Evolutionary conservation across 768 basidiomycete species (phyloP).

Genomic region (Termitomyces sp.): DNA sequence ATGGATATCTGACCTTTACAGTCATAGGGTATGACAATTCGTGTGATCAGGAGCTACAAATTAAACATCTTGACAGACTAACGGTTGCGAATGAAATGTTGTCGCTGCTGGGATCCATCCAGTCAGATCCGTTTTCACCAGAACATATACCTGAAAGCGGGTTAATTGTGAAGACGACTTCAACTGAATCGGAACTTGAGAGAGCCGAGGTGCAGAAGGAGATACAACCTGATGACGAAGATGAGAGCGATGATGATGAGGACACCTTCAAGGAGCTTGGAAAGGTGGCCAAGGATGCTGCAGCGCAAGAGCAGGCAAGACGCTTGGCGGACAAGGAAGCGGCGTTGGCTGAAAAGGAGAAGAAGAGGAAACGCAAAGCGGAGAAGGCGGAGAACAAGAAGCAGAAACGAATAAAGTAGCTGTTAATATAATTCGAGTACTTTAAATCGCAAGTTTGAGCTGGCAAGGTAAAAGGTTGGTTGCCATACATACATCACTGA

Average conservation of each 20-base stretch:
- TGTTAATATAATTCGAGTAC: neutral
- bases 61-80: slow-evolving; percentile 39
- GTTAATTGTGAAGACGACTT: slow-evolving; percentile 6
- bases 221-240: slow-evolving; percentile 12
- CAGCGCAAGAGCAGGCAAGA: slow-evolving; percentile 17
- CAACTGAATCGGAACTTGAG: slow-evolving; percentile 15
- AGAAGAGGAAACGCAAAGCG: slow-evolving; percentile 15
- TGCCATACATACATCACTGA: too few species aligned
- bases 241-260: slow-evolving; percentile 17
- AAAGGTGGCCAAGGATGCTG: slow-evolving; percentile 20
- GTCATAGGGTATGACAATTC: slow-evolving; percentile 70
- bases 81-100: slow-evolving; percentile 93
- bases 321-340: slow-evolving; percentile 19
- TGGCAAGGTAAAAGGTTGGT: too few species aligned
- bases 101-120: slow-evolving; percentile 80
- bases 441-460: too few species aligned
- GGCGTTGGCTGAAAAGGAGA: slow-evolving; percentile 16
- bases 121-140: slow-evolving; percentile 67
- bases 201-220: slow-evolving; percentile 15
- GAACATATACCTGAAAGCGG: slow-evolving; percentile 36
- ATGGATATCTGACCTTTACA: slow-evolving; percentile 72
- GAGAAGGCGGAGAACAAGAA: slow-evolving; percentile 6
- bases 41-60: slow-evolving; percentile 1
- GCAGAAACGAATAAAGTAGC: slow-evolving; percentile 12
- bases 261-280: slow-evolving; percentile 22